Conservation (phyloP, 306 rosid species). For the Begonia masoniana region DNA sequence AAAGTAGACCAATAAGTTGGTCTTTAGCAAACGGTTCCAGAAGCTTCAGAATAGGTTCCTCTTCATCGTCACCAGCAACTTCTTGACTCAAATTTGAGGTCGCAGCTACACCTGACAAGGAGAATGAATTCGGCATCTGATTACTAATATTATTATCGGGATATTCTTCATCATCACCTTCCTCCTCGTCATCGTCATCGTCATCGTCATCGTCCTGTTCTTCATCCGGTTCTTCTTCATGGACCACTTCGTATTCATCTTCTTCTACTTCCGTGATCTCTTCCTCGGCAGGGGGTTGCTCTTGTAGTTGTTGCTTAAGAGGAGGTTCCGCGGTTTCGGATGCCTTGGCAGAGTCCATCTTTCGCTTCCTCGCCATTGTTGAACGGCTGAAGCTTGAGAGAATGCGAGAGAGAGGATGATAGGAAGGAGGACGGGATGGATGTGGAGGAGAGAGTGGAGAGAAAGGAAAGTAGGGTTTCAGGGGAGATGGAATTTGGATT, state of each 20-base stretch:
- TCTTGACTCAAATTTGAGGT: slow-evolving; percentile 5
- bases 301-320: slow-evolving; percentile 35
- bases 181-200: slow-evolving; percentile 39
- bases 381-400: neutral
- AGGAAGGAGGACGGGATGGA: slow-evolving; percentile 8
- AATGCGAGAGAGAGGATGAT: neutral
- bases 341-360: slow-evolving; percentile 37
- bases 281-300: slow-evolving; percentile 8
- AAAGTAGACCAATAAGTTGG: slow-evolving; percentile 35
- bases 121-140: slow-evolving; percentile 3
- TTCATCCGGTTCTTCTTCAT: slow-evolving; percentile 19
- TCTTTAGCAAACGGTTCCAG: slow-evolving; percentile 74
- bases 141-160: neutral
- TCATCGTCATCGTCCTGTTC: slow-evolving; percentile 19
- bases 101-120: slow-evolving; percentile 8
- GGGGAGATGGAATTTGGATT: too few relatives aligned
- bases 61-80: slow-evolving; percentile 24
- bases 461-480: too few relatives aligned
- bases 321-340: slow-evolving; percentile 39
- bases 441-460: too few relatives aligned
- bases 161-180: slow-evolving; percentile 19
- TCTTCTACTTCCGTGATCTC: slow-evolving; percentile 15
- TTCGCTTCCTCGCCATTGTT: slow-evolving; percentile 65
- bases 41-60: slow-evolving; percentile 48
- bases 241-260: slow-evolving; percentile 32